phyloP scores from a whole-genome alignment of 257 asterid genomes.

The Solanum pinnatisectum region DNA sequence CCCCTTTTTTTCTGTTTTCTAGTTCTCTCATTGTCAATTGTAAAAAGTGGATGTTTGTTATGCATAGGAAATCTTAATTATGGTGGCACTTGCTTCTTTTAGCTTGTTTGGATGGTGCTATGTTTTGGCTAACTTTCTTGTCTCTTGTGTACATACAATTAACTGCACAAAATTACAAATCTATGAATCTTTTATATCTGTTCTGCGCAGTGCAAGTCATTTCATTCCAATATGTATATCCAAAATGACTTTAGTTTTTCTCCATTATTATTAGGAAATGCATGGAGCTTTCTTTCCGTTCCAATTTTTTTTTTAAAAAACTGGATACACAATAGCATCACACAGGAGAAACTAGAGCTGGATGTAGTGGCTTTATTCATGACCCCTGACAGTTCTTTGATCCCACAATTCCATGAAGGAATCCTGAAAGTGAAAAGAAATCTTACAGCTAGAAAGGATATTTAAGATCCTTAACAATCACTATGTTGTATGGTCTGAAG shows the following conservation, averaged over 20 bases:
- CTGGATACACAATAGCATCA: neutral
- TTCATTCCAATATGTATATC: neutral
- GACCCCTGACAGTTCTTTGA: neutral
- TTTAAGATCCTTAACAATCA: neutral
- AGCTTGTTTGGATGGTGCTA: neutral
- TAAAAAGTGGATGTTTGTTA: neutral
- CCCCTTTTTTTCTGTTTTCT: neutral
- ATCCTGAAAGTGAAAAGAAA: neutral
- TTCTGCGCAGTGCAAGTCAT: neutral
- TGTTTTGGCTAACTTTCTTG: neutral
- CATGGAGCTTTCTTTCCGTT: neutral
- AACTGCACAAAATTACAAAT: neutral
- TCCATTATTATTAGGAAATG: neutral
- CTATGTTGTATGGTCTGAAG: neutral
- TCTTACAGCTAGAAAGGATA: neutral
- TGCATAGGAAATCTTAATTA: neutral
- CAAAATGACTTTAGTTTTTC: neutral
- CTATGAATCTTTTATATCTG: neutral
- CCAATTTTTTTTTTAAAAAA: neutral
- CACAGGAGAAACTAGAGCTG: neutral
- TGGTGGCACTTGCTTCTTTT: neutral
- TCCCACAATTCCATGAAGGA: neutral
- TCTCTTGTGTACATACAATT: neutral
- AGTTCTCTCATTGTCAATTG: neutral
- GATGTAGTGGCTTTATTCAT: neutral